Conservation (phyloP, 129 eudicot genomes). For the Arctium minus region DNA sequence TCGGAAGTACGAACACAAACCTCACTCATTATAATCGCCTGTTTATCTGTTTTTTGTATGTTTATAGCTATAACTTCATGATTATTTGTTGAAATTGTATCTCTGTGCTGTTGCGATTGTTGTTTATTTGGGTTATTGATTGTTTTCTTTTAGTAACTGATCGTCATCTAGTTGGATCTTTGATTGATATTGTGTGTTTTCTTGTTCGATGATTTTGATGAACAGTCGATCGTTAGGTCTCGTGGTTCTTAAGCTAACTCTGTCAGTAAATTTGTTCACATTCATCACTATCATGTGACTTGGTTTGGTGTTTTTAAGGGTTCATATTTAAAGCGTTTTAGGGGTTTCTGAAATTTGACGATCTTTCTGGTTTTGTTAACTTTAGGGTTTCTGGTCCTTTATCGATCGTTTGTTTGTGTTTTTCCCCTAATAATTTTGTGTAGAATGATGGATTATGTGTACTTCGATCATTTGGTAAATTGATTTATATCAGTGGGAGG, state of each 20-base stretch:
- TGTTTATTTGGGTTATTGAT: neutral
- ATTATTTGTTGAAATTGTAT: neutral
- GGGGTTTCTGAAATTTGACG: neutral
- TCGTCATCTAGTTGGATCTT: neutral
- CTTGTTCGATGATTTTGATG: conserved; percentile 9
- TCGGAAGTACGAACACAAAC: conserved; percentile 31
- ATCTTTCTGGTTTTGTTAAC: neutral
- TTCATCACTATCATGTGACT: conserved; percentile 25
- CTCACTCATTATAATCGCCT: conserved; percentile 1
- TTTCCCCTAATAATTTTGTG: neutral
- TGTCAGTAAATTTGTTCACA: conserved; percentile 10
- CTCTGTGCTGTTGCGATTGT: neutral
- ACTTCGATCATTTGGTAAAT: neutral
- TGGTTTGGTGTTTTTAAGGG: conserved; percentile 7
- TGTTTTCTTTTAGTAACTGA: conserved; percentile 6
- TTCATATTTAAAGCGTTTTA: conserved; percentile 18
- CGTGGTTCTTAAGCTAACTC: conserved; percentile 25
- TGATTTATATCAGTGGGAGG: neutral
- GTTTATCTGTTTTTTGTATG: neutral
- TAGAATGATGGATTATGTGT: neutral
- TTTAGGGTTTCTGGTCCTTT: neutral
- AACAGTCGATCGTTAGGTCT: conserved; percentile 20
- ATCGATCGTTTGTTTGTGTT: neutral
- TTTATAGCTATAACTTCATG: neutral
- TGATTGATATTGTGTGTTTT: conserved; percentile 3